A percentile compares a stretch with the other conserved stretches of the same genome.
Evolutionary conservation across 2,329 filamentous ascomycete species (phyloP).

Genomic region (Ilyonectria destructans): DNA sequence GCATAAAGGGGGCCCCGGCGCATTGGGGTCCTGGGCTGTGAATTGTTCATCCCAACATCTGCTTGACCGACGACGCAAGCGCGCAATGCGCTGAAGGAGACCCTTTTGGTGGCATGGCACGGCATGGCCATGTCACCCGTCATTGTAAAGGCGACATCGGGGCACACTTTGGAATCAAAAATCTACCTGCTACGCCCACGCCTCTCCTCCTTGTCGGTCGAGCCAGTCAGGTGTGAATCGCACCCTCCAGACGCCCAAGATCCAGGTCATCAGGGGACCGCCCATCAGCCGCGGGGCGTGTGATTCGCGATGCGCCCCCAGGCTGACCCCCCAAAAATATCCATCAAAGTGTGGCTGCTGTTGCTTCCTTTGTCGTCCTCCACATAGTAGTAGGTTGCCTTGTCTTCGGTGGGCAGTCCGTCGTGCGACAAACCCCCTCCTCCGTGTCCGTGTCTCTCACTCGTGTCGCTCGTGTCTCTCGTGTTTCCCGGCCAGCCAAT

Average conservation of each 20-base stretch:
- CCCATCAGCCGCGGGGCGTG: constrained; percentile 27
- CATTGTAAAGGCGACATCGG: constrained; percentile 28
- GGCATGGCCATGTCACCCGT: constrained; percentile 31
- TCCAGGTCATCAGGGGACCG: constrained; percentile 28
- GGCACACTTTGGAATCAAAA: constrained; percentile 23
- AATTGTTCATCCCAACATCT: constrained; percentile 9
- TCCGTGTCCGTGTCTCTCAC: background rate
- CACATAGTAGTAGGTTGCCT: constrained; percentile 10
- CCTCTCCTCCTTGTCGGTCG: constrained; percentile 15
- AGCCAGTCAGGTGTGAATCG: constrained; percentile 26
- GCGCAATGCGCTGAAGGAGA: constrained; percentile 23
- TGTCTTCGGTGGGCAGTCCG: constrained; percentile 34
- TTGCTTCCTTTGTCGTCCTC: constrained; percentile 3
- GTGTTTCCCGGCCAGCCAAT: constrained; percentile 22
- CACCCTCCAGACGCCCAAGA: constrained; percentile 8
- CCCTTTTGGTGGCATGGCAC: constrained; percentile 16
- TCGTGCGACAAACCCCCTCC: constrained; percentile 31
- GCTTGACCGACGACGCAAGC: constrained; percentile 5
- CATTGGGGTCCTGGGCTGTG: constrained; percentile 16
- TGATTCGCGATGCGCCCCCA: constrained; percentile 25
- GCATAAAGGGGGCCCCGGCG: constrained; percentile 7
- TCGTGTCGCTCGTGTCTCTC: constrained; percentile 12
- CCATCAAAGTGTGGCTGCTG: constrained; percentile 39
- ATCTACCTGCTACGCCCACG: constrained; percentile 6
- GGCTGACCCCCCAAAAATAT: constrained; percentile 48